Base-by-base conservation (phyloP, 1,284 basidiomycete genomes). In the Ceratobasidium sp. region DNA sequence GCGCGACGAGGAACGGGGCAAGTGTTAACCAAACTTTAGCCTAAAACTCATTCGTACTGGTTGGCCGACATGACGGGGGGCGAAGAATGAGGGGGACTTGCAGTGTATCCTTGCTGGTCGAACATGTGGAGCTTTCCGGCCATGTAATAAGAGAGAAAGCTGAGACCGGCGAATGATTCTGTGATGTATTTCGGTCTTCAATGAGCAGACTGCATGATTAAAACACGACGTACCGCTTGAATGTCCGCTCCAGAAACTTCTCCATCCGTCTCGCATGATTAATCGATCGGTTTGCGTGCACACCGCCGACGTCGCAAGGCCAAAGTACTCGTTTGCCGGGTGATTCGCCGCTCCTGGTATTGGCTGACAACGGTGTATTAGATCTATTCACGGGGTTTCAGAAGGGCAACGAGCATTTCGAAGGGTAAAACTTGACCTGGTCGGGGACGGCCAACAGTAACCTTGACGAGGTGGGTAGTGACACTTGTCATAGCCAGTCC, bases 161-260 rank as follows among this genome's bases (percentile, higher is more conserved):
- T 92, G 3, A 98, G 84, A 0, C 96, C 96, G 14, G 95, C 93
- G 78, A 96, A 98, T 0, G 95, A 92, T 64, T 96, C 92, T 93
- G 28, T 6, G 23, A 77, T 5, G 60, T 28, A 56, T 36, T 66
- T 56, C 7, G 54, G 38, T 28, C 72, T 23, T 53, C 7, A 60
- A n/a, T 42, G 25, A 54, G 14, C 16, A 14, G 14, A 30, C 30
- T 33, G 30, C 30, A 16, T 60, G n/a, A 42, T 36, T 7, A 61
- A 46, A 25, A 76, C 3, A 76, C 72, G 8, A 83, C 86, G 49
- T 81, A 94, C 87, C 79, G 77, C 92, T 94, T 0, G 93, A 88
- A 81, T 98, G 96, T 0, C 96, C 96, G 63, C 92, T 95, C 6
- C 93, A 94, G 81, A 99, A 98, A 78, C 92, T 95, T 76, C 93